Evolutionary conservation across 2,329 filamentous ascomycete genomes (phyloP).

Genomic region (Gaeumannomyces sp.): DNA sequence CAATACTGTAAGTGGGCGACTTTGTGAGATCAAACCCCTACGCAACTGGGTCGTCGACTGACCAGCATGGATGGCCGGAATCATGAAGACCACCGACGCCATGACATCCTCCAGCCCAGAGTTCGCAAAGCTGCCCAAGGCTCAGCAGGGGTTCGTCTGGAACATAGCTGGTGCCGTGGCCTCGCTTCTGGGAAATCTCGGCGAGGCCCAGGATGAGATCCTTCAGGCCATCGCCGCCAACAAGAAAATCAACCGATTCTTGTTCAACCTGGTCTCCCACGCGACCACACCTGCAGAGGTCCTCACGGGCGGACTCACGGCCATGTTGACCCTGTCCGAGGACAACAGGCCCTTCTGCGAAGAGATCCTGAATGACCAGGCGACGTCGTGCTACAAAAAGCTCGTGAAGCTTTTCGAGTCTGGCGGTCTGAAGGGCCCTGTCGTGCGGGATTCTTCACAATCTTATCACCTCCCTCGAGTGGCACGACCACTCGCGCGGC

Average conservation of each 20-base stretch:
- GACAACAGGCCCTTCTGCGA: slow-evolving; percentile 50
- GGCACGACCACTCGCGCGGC: slow-evolving; percentile 45
- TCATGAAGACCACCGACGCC: slow-evolving; percentile 21
- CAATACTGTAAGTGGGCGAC: slow-evolving; percentile 36
- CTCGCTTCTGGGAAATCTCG: slow-evolving; percentile 46
- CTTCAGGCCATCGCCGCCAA: slow-evolving; percentile 46
- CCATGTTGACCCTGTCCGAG: slow-evolving; percentile 53
- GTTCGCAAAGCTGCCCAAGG: slow-evolving; percentile 43
- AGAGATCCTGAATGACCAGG: slow-evolving; percentile 43
- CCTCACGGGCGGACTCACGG: slow-evolving; percentile 44
- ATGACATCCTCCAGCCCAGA: slow-evolving; percentile 32
- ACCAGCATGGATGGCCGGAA: slow-evolving; percentile 13
- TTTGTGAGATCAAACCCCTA: not conserved
- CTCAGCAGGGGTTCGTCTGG: slow-evolving; percentile 48
- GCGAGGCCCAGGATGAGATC: slow-evolving; percentile 56
- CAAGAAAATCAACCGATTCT: slow-evolving; percentile 42
- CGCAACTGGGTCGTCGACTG: not conserved
- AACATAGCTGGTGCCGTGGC: slow-evolving; percentile 48
- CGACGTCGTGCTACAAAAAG: slow-evolving; percentile 40
- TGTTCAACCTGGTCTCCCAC: slow-evolving; percentile 45
- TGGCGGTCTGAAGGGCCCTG: slow-evolving; percentile 42
- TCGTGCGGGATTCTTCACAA: slow-evolving; percentile 59
- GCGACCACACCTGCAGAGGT: slow-evolving; percentile 34
- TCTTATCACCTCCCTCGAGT: slow-evolving; percentile 47
- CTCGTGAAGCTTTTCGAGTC: slow-evolving; percentile 42